These are phyloP conservation scores for Malus hybrid DNA, from an alignment of 331 rosid species.

Conservation along the genomic window DNA sequence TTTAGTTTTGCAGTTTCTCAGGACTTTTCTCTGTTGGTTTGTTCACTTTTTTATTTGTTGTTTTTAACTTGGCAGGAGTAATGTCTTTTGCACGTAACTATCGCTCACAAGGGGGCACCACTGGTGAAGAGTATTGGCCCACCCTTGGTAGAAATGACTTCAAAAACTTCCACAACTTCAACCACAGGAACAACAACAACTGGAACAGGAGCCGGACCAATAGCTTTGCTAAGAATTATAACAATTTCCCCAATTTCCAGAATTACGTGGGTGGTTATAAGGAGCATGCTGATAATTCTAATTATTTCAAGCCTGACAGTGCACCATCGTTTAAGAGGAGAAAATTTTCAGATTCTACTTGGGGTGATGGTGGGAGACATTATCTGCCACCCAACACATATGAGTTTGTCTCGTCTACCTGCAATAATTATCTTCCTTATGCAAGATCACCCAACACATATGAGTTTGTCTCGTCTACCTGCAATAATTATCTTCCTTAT, in stretches of 20 bases:
- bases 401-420: constrained; percentile 27
- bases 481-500: constrained; percentile 32
- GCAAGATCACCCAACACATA: constrained; percentile 23
- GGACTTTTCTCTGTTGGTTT: background rate
- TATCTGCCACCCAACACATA: constrained; percentile 34
- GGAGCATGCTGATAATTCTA: constrained; percentile 23
- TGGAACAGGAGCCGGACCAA: constrained; percentile 50
- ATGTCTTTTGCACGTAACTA: constrained; percentile 61
- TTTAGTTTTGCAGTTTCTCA: background rate
- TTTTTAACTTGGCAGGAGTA: constrained; percentile 32
- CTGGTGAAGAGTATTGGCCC: constrained; percentile 42
- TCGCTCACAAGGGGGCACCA: constrained; percentile 40
- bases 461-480: constrained; percentile 26
- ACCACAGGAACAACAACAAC: constrained; percentile 11
- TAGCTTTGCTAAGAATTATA: constrained; percentile 27
- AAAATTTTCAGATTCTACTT: constrained; percentile 52
- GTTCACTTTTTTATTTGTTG: background rate
- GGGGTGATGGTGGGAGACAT: constrained; percentile 56
- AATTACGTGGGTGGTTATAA: constrained; percentile 27
- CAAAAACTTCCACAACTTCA: background rate
- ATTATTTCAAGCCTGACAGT: constrained; percentile 31
- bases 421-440: constrained; percentile 31
- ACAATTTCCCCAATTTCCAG: constrained; percentile 7
- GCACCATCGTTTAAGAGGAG: constrained; percentile 63
- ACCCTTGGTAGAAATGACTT: constrained; percentile 36